Evolutionary conservation across 371 early-diverging fungal species (phyloP), one percentile per base, ranked within the genome.

Genomic region (Synchytrium microbalum): DNA sequence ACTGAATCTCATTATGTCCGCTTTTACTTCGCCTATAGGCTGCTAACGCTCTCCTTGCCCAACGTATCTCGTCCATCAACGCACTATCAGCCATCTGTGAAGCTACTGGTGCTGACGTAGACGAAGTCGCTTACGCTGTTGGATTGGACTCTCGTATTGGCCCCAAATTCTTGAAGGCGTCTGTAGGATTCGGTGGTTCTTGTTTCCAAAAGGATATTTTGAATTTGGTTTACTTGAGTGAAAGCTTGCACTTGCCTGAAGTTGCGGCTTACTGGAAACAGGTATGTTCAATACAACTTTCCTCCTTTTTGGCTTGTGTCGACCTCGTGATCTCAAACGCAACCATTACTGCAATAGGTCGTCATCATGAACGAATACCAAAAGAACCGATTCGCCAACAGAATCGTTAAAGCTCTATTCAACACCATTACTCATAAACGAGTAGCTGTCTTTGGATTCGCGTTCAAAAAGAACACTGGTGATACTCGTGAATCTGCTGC

Each of bases 131-230:
- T 25, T 90, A 87, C 74, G 96, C 93, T 24, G 88, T 89, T 73
- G 94, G 95, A 68, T 75, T 84, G 52, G 96, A 96, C 70, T 72
- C 82, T 32, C 88, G 96, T 67, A 88, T 96, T 28, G 96, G 96
- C 28, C 79, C 90, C 70, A 89, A 91, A 79, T 94, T 92, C 79
- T 79, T 96, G 67, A 92, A 91, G 75, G 91, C 96, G 5, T 86
- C 87, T 8, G 91, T 96, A 56, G 96, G 84, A 53, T 96, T 96
- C 73, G 96, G 96, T 72, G 96, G 96, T 51, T 86, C 88, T 46
- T 96, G 96, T 78, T 93, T 96, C 84, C 92, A 93, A 75, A 96
- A 96, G 78, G 96, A 96, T 76, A 89, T 96, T 58, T 80, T 90
- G 61, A 92, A 93, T 82, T 78, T 96, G 70, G 90, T 92, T 56